phyloP scores from a whole-genome alignment of 306 rosid genomes.

The Medicago ruthenica region DNA sequence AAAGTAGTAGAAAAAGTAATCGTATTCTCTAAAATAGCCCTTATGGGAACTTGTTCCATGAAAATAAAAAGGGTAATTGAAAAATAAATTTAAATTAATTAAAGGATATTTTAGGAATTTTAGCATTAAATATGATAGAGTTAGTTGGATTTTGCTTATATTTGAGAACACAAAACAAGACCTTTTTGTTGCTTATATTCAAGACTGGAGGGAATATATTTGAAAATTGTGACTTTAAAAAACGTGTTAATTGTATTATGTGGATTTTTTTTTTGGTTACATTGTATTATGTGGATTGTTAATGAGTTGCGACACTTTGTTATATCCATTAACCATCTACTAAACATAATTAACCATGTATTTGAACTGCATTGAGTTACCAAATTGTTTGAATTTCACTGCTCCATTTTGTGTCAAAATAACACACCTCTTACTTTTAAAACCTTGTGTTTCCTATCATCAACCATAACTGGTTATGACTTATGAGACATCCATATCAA shows the following conservation, averaged over 20 bases:
- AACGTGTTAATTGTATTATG: not conserved
- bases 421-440: not conserved
- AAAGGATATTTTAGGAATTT: too few relatives aligned
- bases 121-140: too few relatives aligned
- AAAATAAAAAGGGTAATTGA: too few relatives aligned
- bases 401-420: not conserved
- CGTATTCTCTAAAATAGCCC: too few relatives aligned
- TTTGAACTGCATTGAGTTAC: not conserved
- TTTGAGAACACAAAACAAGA: too few relatives aligned
- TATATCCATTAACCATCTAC: not conserved
- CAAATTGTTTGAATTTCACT: not conserved
- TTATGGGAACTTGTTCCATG: too few relatives aligned
- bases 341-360: not conserved
- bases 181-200: too few relatives aligned
- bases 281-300: not conserved
- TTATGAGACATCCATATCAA: constrained; percentile 1
- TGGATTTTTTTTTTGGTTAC: not conserved
- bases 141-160: too few relatives aligned
- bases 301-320: not conserved
- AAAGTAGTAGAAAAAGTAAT: too few relatives aligned
- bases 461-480: constrained; percentile 3
- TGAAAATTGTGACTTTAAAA: not conserved
- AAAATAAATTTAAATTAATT: too few relatives aligned
- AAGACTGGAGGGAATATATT: too few relatives aligned
- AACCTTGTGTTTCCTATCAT: not conserved